phyloP scores from a whole-genome alignment of 23 red algal genomes.

The Pyropia yezoensis region DNA sequence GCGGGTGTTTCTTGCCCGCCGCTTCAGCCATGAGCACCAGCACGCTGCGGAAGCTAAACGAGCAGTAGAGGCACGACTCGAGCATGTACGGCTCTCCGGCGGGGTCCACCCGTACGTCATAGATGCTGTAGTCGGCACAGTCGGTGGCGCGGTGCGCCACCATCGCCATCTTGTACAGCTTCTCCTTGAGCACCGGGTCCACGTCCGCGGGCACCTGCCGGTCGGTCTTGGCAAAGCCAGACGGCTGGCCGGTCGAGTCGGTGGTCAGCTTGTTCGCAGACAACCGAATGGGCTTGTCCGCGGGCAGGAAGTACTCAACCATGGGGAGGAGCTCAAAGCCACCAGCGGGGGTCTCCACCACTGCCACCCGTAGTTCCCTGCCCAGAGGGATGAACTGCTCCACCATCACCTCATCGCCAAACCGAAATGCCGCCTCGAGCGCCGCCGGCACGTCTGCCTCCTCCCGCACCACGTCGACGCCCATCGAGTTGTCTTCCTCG shows the following conservation, averaged over 20 bases:
- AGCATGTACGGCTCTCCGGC: constrained; percentile 37
- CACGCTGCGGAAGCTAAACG: constrained; percentile 35
- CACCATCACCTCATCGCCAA: constrained; percentile 41
- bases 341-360: constrained; percentile 31
- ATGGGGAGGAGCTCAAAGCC: constrained; percentile 41
- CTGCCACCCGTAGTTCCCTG: constrained; percentile 26
- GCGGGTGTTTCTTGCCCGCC: constrained; percentile 10
- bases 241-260: background rate
- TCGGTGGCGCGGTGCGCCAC: constrained; percentile 34
- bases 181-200: constrained; percentile 18
- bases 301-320: constrained; percentile 44
- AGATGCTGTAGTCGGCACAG: constrained; percentile 68
- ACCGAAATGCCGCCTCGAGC: constrained; percentile 24
- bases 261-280: constrained; percentile 23
- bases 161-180: constrained; percentile 12
- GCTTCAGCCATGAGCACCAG: constrained; percentile 33
- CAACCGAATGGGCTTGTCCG: constrained; percentile 20
- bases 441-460: constrained; percentile 6
- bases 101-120: constrained; percentile 40
- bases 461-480: constrained; percentile 16
- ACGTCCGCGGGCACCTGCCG: constrained; percentile 18
- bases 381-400: constrained; percentile 51
- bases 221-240: background rate
- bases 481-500: constrained; percentile 65
- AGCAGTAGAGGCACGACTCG: constrained; percentile 60